Conservation (phyloP, 306 rosid species). For the Fragaria nilgerrensis region DNA sequence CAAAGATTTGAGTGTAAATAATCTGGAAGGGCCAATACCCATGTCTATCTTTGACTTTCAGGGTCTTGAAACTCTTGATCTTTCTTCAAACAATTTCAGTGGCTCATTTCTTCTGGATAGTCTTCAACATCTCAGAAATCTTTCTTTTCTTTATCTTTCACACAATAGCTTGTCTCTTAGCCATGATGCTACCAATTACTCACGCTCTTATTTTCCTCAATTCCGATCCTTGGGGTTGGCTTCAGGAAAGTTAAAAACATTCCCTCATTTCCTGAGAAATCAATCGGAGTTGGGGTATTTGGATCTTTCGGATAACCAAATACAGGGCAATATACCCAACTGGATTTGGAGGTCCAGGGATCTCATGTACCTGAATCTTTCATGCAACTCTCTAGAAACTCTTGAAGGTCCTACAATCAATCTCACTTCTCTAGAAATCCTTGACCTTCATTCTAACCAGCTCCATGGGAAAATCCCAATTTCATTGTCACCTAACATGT, state of each 20-base stretch:
- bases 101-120: neutral
- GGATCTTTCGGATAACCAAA: conserved; percentile 40
- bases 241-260: neutral
- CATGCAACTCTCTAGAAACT: conserved; percentile 32
- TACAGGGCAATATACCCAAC: conserved; percentile 25
- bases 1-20: conserved; percentile 32
- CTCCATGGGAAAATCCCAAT: conserved; percentile 21
- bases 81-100: conserved; percentile 26
- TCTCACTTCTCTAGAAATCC: neutral
- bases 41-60: conserved; percentile 3
- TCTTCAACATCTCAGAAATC: conserved; percentile 6
- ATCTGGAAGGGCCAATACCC: conserved; percentile 43
- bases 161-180: conserved; percentile 4
- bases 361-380: conserved; percentile 26
- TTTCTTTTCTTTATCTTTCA: conserved; percentile 19
- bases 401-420: conserved; percentile 13
- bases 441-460: conserved; percentile 40
- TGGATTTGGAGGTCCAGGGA: conserved; percentile 23
- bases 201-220: neutral
- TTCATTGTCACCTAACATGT: neutral
- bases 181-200: neutral
- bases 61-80: neutral
- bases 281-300: fast-evolving
- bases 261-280: conserved; percentile 29
- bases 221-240: conserved; percentile 3